Evolutionary conservation across 2,329 filamentous ascomycete genomes (phyloP), one percentile per base, ranked within the genome.

Genomic region (Ceratocystis colombiana): DNA sequence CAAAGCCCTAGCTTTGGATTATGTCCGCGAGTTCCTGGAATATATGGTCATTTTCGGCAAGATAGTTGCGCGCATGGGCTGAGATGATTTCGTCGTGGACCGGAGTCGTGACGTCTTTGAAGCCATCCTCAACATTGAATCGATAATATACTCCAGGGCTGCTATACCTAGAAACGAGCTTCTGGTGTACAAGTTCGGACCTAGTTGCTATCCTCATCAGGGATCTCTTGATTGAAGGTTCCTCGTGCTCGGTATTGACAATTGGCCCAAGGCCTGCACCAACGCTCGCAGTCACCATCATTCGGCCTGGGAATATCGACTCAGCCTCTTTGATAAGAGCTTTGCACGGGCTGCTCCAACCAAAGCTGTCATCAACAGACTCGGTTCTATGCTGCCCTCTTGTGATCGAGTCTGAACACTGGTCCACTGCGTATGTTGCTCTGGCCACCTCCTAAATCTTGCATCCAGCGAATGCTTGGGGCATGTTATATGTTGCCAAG

Each of bases 291-390:
- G 72, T 45, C 7, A 62, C 70, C 22, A 65, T 22, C 48, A 25
- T 69, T 25, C 46, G 66, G 53, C 12, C 59, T 10, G 71, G 72
- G 53, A 72, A 74, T 55, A 70, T 67, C 1, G 46, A 57, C 55
- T 67, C 45, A 4, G 73, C 73, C 62, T 73, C 73, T 3, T 70
- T 62, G 8, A 74, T 70, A 12, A 75, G 68, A 2, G 72, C 68
- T 25, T 73, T 69, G 61, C 70, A 71, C 20, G 74, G 73, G 55
- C 74, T 75, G 65, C 74, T 75, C 41, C 71, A 69, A 2, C 72
- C 72, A 22, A 75, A 71, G 0, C 68, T 73, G 1, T 71, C 72
- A 61, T 74, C 73, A 28, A 75, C 69, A 44, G 72, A 73, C 22
- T 72, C 70, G 1, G 72, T 66, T 5, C 64, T 66, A 15, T 73